Conservation (phyloP, 495 filamentous ascomycete genomes). For the Daldinia vernicosa region DNA sequence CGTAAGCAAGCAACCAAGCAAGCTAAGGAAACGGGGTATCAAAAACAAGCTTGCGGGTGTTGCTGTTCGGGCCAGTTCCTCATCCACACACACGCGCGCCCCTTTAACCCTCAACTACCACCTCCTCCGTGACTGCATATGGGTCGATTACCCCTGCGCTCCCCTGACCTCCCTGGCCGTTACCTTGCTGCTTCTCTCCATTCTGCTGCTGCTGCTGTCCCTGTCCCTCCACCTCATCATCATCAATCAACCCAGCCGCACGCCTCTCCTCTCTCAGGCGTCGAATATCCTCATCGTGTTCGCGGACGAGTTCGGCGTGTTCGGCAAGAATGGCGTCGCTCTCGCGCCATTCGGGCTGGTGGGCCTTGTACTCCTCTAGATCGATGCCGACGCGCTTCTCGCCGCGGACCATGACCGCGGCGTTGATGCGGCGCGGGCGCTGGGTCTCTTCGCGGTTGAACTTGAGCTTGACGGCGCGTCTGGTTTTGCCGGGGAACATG, state of each 20-base stretch:
- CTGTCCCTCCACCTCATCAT: slow-evolving; percentile 48
- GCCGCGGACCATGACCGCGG: slow-evolving; percentile 64
- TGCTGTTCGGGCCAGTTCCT: neutral
- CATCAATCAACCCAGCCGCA: slow-evolving; percentile 44
- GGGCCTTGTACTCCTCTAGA: slow-evolving; percentile 70
- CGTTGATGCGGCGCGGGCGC: slow-evolving; percentile 73
- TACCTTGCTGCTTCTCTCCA: neutral
- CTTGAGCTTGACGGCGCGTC: slow-evolving; percentile 87
- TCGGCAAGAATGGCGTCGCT: slow-evolving; percentile 76
- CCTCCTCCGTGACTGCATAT: slow-evolving; percentile 23
- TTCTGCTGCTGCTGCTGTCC: slow-evolving; percentile 39
- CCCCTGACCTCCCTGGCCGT: slow-evolving; percentile 47
- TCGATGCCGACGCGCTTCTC: slow-evolving; percentile 67
- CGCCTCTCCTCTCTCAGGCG: slow-evolving; percentile 53
- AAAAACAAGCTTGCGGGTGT: slow-evolving; percentile 27
- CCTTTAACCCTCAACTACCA: slow-evolving; percentile 7
- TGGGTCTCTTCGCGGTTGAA: slow-evolving; percentile 90
- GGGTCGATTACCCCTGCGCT: slow-evolving; percentile 27
- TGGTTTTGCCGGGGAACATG: slow-evolving; percentile 78
- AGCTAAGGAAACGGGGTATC: slow-evolving; percentile 41
- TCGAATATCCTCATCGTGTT: slow-evolving; percentile 67
- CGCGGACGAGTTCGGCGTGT: slow-evolving; percentile 68
- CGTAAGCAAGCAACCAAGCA: slow-evolving; percentile 6
- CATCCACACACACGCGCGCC: neutral
- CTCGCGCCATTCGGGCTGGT: slow-evolving; percentile 66